Evolutionary conservation across 345 rosid species (phyloP), one percentile per base, ranked within the genome.

Genomic region (Rhizophora mangle): DNA sequence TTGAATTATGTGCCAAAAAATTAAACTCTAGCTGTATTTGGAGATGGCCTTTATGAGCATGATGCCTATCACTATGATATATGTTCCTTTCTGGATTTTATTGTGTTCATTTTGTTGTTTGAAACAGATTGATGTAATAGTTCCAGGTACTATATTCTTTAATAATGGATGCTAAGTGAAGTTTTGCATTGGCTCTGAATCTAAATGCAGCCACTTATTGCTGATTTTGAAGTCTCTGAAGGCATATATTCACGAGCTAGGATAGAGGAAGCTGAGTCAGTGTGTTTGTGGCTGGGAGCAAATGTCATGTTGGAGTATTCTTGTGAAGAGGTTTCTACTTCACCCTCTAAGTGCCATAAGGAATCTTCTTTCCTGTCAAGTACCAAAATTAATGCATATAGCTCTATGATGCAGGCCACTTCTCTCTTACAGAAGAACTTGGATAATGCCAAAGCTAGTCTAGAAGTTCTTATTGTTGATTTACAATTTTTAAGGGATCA

Each of bases 241-340:
- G 97, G 97, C 83, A 90, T 92, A 82, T 89, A 87, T 78, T 94
- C 97, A 19, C 85, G 82, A 68, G 90, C 97, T 78, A 29, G 74
- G 69, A 83, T 92, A 71, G 87, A 86, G 72, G 88, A 90, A 67
- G 64, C 76, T 2, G 96, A 89, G 72, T 89, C 90, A 0, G 97
- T 96, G 32, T 89, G 98, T 77, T 80, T 96, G 75, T 96, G 98
- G 98, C 80, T 92, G 24, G 98, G 91, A 72, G 97, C 97, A 70
- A 96, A 92, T 78, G 96, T 96, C 76, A 92, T 92, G 98, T 82
- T 90, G 80, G 99, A 95, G 81, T 90, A 92, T 79, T 90, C 99
- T 66, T 82, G 87, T 51, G 93, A 85, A 73, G 96, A 89, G 99
- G 95, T 90, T 68, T 51, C 20, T 70, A 57, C 76, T 30, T 74